phyloP scores from a whole-genome alignment of 805 yeast species.

The Metschnikowia henanensis region DNA sequence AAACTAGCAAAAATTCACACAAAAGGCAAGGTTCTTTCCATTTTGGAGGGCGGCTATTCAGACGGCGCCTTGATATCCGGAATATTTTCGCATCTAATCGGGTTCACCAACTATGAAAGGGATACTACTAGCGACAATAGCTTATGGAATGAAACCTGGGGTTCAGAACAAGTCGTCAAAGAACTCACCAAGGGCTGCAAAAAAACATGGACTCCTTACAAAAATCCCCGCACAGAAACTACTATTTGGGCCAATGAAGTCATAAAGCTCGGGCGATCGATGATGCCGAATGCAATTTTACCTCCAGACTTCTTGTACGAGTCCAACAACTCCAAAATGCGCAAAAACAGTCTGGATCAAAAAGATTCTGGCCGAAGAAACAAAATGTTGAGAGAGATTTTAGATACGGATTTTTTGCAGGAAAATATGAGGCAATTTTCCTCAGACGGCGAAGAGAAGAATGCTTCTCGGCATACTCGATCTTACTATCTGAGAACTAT shows the following conservation, averaged over 20 bases:
- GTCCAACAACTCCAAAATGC: neutral
- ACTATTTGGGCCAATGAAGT: constrained; percentile 67
- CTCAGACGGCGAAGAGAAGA: neutral
- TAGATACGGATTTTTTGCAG: constrained; percentile 3
- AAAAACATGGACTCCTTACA: constrained; percentile 60
- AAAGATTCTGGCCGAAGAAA: constrained; percentile 20
- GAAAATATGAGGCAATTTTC: neutral
- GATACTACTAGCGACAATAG: constrained; percentile 25
- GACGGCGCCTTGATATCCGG: constrained; percentile 81
- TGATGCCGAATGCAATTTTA: constrained; percentile 54
- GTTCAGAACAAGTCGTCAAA: constrained; percentile 57
- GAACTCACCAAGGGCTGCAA: constrained; percentile 71
- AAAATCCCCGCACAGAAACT: constrained; percentile 50
- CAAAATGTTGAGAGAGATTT: constrained; percentile 34
- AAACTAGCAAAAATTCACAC: constrained; percentile 63
- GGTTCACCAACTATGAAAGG: constrained; percentile 50
- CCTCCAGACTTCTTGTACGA: constrained; percentile 37
- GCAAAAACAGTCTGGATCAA: neutral
- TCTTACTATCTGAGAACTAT: constrained; percentile 33
- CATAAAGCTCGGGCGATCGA: constrained; percentile 57
- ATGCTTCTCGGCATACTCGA: constrained; percentile 38
- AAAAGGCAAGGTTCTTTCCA: constrained; percentile 60
- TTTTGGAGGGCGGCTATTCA: constrained; percentile 85
- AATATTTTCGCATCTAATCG: constrained; percentile 74
- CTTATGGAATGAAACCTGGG: constrained; percentile 66